Evolutionary conservation across 2,329 filamentous ascomycete genomes (phyloP), one percentile per base, ranked within the genome.

Genomic region (Ceratocystis huliohia): DNA sequence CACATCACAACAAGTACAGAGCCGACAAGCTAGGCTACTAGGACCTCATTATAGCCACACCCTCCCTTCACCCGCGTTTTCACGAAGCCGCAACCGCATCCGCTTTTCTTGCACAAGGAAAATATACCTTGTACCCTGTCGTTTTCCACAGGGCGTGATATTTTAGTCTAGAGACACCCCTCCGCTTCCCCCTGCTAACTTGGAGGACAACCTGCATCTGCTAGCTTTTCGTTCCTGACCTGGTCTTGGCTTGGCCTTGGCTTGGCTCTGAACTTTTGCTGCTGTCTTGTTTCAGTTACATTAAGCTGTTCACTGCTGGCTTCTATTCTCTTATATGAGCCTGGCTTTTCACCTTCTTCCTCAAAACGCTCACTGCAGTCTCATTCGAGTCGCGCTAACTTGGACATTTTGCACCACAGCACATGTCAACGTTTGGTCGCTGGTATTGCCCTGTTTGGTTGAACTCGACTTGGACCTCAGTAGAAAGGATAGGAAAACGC

Each of bases 211-310:
- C 45, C 44, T 56, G 48, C n/a, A 56, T 57, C 46, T 22, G 44
- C 37, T 28, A 57, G 50, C 46, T 65, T 22, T 65, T 65, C 63
- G 33, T 65, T 65, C 61, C 61, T 44, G 63, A 30, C 20, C 46
- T 57, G 46, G 46, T 17, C 30, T 57, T 65, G 63, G 63, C 48
- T 41, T 50, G 44, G 13, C 5, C 33, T 45, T 53, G 25, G 22
- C 37, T 22, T 37, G 33, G 37, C 48, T 25, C 20, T 53, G 48
- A 2, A 53, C 48, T 53, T 53, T 53, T 53, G 48, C 48, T 53
- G 48, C 48, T 53, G 30, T 53, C 48, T 53, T 53, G 48, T 53
- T 53, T 53, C 48, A 53, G 48, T 53, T 53, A 53, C 48, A 53
- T 53, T 53, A 53, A 53, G 20, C 59, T 61, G 33, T 22, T 61